Evolutionary conservation across 2,329 filamentous ascomycete genomes (phyloP), one percentile per base, ranked within the genome.

Genomic region (Fusarium sp.): DNA sequence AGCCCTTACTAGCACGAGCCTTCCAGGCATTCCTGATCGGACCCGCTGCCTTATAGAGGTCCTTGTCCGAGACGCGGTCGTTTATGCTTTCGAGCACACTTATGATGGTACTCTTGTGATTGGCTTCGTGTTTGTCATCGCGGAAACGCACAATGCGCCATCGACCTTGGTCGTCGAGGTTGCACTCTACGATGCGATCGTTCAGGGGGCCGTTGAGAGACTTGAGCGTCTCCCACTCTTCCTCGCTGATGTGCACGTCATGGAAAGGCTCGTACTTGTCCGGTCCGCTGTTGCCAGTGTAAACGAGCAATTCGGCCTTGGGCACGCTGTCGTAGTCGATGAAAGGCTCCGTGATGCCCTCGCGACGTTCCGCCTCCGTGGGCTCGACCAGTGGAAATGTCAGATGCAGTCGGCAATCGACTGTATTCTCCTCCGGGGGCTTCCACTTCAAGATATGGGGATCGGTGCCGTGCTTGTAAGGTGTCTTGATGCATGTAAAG

Each of bases 401-500:
- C 39, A 99, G 83, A 47, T 85, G 86, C 69, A 98, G 83, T 38
- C 90, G 86, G 75, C 97, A 97, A 75, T 99, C 95, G 68, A 99
- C 88, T 0, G 93, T 96, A 79, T 99, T 99, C 76, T 99, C 95
- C 65, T 91, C 84, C 5, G 92, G 92, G 0, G 94, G 93, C 78
- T 99, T 99, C 95, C 95, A 99, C 77, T 99, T 99, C 35, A 99
- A 81, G 63, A 97, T 99, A 75, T 97, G 90, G 45, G 87, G 86
- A 76, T 99, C 95, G 11, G 95, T 99, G 67, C 95, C 95, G 66
- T 91, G 89, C 69, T 89, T 89, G 80, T 99, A 99, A 9, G 89
- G 85, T 15, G 91, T 92, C 69, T 88, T 90, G 64, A 91, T 88
- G 78, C 94, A 97, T n/a, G 95, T 98, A 78, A 98, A 99, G 72